phyloP scores from a whole-genome alignment of 2,329 filamentous ascomycete species.

The Rasamsonia emersonii region DNA sequence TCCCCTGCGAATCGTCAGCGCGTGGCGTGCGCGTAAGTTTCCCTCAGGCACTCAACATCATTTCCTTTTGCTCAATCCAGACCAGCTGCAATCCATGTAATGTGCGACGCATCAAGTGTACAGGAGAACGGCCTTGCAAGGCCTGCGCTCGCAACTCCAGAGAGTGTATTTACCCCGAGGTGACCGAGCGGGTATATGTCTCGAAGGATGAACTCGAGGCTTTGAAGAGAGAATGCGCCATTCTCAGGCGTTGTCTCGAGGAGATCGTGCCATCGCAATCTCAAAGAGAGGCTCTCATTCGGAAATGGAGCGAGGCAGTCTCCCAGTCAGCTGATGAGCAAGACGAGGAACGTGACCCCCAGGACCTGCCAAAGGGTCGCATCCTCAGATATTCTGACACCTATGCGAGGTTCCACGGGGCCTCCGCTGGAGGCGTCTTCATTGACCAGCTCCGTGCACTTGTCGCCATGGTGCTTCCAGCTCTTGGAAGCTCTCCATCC shows the following conservation, averaged over 20 bases:
- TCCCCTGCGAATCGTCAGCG: conserved; percentile 4
- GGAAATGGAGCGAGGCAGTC: conserved; percentile 2
- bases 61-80: background rate
- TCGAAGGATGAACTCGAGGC: conserved; percentile 35
- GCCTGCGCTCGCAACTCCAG: conserved; percentile 38
- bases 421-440: conserved; percentile 44
- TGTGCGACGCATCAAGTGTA: conserved; percentile 45
- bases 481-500: conserved; percentile 18
- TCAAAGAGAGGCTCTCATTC: conserved; percentile 8
- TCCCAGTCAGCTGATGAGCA: conserved; percentile 2
- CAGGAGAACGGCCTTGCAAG: conserved; percentile 41
- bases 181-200: conserved; percentile 38
- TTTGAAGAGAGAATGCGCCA: conserved; percentile 30
- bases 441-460: conserved; percentile 43
- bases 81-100: conserved; percentile 47
- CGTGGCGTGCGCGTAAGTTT: conserved; percentile 6
- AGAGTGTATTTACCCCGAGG: conserved; percentile 42
- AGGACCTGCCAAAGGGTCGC: conserved; percentile 26
- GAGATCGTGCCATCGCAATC: conserved; percentile 8
- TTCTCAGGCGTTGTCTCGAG: conserved; percentile 27
- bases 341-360: background rate
- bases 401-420: conserved; percentile 40
- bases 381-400: conserved; percentile 40
- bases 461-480: conserved; percentile 32
- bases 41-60: background rate